Conservation (phyloP, 805 yeast species). For the Yamadazyma akitaensis region DNA sequence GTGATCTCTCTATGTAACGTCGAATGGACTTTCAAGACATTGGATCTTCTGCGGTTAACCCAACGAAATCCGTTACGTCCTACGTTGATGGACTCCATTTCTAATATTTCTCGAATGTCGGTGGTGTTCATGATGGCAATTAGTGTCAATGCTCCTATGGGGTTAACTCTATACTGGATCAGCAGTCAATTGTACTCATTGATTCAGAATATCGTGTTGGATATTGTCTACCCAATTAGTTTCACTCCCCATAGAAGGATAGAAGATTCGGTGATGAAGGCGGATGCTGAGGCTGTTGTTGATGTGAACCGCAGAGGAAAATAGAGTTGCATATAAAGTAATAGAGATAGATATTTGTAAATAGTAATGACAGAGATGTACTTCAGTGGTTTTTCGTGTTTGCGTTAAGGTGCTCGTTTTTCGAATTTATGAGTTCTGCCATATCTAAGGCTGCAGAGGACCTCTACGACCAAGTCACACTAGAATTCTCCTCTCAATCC, state of each 20-base stretch:
- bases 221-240: conserved; percentile 58
- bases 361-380: neutral
- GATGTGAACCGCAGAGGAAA: neutral
- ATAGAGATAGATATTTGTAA: neutral
- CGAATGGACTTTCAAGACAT: conserved; percentile 76
- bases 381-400: neutral
- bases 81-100: conserved; percentile 58
- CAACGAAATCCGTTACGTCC: conserved; percentile 48
- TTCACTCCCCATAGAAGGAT: conserved; percentile 44
- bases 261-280: conserved; percentile 5
- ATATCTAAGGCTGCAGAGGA: conserved; percentile 3
- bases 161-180: conserved; percentile 84
- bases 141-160: conserved; percentile 81
- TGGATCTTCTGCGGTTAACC: conserved; percentile 45
- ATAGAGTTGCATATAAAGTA: neutral
- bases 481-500: conserved; percentile 21
- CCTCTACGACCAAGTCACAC: conserved; percentile 26
- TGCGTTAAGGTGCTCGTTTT: neutral
- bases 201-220: conserved; percentile 69
- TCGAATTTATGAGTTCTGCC: neutral
- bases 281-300: neutral
- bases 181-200: conserved; percentile 78
- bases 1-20: conserved; percentile 68
- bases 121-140: conserved; percentile 79
- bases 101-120: conserved; percentile 70